These are phyloP conservation scores for Oenanthe javanica DNA, from an alignment of 140 eudicot species.

Conservation along the genomic window DNA sequence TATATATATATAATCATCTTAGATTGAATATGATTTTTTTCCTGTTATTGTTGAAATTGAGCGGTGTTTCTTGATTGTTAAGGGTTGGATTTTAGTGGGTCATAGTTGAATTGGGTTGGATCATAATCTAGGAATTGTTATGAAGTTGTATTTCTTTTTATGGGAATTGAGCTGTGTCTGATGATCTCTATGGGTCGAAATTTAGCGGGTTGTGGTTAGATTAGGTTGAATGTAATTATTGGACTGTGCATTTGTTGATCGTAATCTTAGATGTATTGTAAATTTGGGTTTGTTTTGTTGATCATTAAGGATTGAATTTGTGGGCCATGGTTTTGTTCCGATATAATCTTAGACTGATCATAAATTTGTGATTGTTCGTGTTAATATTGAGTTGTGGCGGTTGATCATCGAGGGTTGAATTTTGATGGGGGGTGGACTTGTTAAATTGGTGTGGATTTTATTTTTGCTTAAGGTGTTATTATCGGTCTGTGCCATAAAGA, in stretches of 20 bases:
- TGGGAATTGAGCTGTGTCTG: background rate
- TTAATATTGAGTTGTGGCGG: background rate
- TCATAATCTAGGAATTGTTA: background rate
- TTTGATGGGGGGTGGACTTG: background rate
- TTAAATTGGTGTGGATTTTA: background rate
- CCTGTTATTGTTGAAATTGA: background rate
- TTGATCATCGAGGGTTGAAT: background rate
- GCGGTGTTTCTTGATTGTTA: background rate
- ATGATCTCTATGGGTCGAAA: background rate
- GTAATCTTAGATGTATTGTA: background rate
- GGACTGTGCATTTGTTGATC: background rate
- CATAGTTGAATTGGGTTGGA: background rate
- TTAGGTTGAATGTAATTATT: background rate
- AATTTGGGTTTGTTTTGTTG: background rate
- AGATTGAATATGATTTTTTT: background rate
- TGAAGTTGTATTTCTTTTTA: background rate
- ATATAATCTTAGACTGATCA: background rate
- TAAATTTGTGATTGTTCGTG: background rate
- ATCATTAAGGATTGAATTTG: background rate
- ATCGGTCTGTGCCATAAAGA: background rate
- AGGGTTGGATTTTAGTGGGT: background rate
- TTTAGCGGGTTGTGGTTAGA: conserved; percentile 5
- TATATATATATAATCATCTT: background rate
- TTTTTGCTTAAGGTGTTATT: background rate
- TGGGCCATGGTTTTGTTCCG: background rate